Base-by-base conservation (phyloP, 345 rosid genomes). In the Eutrema yunnanense region DNA sequence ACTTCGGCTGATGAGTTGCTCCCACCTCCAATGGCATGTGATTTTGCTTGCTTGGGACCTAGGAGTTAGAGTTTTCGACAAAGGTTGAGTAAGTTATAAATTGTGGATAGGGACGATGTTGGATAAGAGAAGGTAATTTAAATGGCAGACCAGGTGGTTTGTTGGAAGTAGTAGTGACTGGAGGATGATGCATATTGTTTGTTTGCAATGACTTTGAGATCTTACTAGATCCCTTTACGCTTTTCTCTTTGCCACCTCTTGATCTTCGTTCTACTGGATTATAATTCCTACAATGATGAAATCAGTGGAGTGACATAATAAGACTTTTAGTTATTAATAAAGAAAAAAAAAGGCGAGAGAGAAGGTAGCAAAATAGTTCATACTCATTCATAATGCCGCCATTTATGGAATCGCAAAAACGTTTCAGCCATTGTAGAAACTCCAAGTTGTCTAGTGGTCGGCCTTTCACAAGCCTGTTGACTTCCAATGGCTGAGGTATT, bases 321-420 rank as follows among this genome's bases (percentile, higher is more conserved):
- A 67, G 22, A 41, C 40, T 37, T 52, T 29, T 32, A 36, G 27
- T 47, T 63, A 34, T 3, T 48, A 41, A 3, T 42, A 30, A 38
- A 48, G 9, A 48, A 30, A 49, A 6, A 30, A 30, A 14, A n/a
- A 3, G 19, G 6, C 2, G 34, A 72, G 26, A 61, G 43, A 13
- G 33, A 61, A 72, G 51, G 33, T 30, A 7, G 60, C 48, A 27
- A 48, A 58, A 12, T 33, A 27, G 30, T 52, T 60, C 77, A 37
- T 85, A 94, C 99, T 94, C 96, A 16, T 91, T 94, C 95, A 92
- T 85, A 47, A 90, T 90, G 83, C 99, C 99, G 34, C 97, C 96
- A 76, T 95, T 95, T 3, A 92, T 79, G 42, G 99, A 92, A 82
- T 95, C 99, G 71, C 99, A 95, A 65, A 90, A 92, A 9, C 96